Evolutionary conservation across 192 early-diverging fungal species (phyloP).

Genomic region (Mortierella hygrophila): DNA sequence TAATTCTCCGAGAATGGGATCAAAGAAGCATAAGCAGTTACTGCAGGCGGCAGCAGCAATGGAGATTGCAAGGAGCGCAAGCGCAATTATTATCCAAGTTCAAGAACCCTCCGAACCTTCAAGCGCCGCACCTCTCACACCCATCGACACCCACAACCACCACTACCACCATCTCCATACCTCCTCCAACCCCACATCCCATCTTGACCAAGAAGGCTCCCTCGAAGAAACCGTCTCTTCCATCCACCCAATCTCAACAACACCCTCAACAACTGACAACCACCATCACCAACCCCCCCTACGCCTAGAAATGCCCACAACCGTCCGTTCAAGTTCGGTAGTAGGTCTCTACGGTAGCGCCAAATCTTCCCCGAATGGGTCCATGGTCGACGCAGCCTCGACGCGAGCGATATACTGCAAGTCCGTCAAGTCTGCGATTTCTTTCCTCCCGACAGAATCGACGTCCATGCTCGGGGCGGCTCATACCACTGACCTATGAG

Average conservation of each 20-base stretch:
- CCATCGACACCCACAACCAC: not conserved
- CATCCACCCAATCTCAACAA: not conserved
- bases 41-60: not conserved
- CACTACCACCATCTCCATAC: too few relatives aligned
- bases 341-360: conserved; percentile 37
- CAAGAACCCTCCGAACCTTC: not conserved
- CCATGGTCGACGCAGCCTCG: conserved; percentile 27
- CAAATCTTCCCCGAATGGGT: conserved; percentile 28
- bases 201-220: not conserved
- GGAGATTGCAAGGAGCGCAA: not conserved
- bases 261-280: not conserved
- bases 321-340: conserved; percentile 18
- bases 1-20: not conserved
- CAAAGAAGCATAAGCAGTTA: not conserved
- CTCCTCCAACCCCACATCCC: not conserved
- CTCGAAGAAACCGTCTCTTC: not conserved
- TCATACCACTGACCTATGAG: not conserved
- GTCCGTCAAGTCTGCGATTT: conserved; percentile 31
- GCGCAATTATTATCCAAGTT: not conserved
- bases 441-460: conserved; percentile 15
- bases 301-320: conserved; percentile 11
- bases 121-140: not conserved
- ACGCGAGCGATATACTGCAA: conserved; percentile 26
- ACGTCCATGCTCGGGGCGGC: not conserved
- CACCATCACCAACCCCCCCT: not conserved